These are phyloP conservation scores for Linnemannia hyalina DNA, from an alignment of 192 early-diverging fungal species.

Conservation along the genomic window DNA sequence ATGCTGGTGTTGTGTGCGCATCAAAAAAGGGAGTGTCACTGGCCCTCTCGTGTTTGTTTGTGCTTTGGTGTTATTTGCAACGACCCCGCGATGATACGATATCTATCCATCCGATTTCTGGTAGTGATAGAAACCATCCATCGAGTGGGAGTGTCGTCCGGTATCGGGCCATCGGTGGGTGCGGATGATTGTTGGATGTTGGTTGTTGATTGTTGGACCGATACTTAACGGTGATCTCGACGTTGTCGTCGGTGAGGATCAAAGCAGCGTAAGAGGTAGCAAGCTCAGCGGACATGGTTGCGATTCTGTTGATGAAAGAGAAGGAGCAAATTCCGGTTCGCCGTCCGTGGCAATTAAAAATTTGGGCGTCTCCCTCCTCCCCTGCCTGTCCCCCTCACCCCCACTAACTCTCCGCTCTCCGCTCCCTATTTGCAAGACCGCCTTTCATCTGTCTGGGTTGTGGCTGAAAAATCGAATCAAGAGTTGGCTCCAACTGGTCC, in stretches of 20 bases:
- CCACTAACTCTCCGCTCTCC: no score
- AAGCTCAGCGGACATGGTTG: constrained; percentile 77
- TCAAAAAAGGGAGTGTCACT: neutral
- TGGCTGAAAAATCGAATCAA: neutral
- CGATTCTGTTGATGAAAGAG: constrained; percentile 43
- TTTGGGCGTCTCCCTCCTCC: neutral
- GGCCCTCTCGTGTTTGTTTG: neutral
- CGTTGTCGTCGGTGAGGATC: constrained; percentile 97
- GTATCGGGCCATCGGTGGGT: constrained; percentile 9
- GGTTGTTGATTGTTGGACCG: constrained; percentile 11
- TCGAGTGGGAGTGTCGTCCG: constrained; percentile 6
- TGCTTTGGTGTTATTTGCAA: neutral
- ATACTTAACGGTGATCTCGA: constrained; percentile 93
- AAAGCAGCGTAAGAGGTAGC: constrained; percentile 97
- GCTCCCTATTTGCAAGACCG: no score
- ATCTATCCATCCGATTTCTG: constrained; percentile 7
- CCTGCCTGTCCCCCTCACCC: neutral
- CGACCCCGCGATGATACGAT: neutral
- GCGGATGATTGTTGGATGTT: neutral
- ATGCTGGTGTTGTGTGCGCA: neutral
- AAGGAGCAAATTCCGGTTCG: constrained; percentile 32
- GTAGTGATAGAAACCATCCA: neutral
- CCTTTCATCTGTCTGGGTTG: neutral
- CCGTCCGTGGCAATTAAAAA: neutral
- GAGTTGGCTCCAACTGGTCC: neutral